Evolutionary conservation across 164 flowering plant genomes (phyloP), one percentile per base, ranked within the genome.

Genomic region (Tetracentron sinense): DNA sequence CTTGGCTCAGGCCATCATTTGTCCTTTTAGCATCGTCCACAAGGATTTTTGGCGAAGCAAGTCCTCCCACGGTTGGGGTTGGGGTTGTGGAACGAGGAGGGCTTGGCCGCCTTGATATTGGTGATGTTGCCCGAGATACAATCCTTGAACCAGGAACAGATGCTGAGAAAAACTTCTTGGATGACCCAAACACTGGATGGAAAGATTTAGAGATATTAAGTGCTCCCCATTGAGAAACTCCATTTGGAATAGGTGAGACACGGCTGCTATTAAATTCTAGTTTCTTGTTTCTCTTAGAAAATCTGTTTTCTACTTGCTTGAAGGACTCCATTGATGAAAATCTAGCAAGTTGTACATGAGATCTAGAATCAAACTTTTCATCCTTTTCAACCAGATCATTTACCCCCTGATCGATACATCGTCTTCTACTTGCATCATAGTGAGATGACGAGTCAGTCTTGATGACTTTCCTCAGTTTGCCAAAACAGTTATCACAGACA

Each of bases 81-180:
- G 99, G 99, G 42, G 99, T 94, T 27, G 97, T 88, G 28, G 99
- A 86, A 57, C 99, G 99, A 69, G 97, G 96, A 65, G 97, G 97
- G 65, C 99, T 94, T 17, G 88, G 65, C 33, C 99, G 79, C 71
- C 99, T 86, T 57, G 99, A 94, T 70, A 91, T 82, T 27, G 99
- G 99, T 35, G 99, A 94, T 69, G 99, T 87, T 67, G 96, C 97
- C 47, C 99, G 89, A 67, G 99, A 94, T 62, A 80, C 95, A 70
- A 94, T 94, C 85, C 99, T 82, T 21, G 99, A 91, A 55, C 96
- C 97, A 59, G 99, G 99, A 77, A 94, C 96, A 61, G 99, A 94
- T 61, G 97, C 97, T 48, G 99, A 94, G 85, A 89, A 89, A 54
- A 85, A 88, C 63, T 94, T 94, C 75, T 94, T 94, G 49, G 98